Base-by-base conservation (phyloP, 208 protist species). In the Porcisia hertigi region DNA sequence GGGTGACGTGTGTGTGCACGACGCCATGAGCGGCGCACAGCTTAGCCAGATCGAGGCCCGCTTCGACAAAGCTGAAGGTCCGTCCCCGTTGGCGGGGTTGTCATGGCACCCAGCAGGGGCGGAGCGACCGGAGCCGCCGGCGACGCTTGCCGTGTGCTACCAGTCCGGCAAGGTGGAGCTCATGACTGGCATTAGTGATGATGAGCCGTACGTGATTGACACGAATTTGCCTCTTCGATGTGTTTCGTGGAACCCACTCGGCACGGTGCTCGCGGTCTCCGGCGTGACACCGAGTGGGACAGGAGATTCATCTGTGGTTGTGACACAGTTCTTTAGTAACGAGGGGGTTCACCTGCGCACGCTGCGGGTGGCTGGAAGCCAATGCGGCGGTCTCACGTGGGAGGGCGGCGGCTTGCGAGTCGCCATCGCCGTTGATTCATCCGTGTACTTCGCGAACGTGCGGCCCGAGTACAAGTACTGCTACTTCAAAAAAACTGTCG, bases 401-500 rank as follows among this genome's bases (percentile, higher is more conserved):
- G 98, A 99, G 79, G 94, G 95, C 55, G 86, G 91, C 53, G 96
- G 97, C 12, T 88, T 99, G 55, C 93, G 98, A 64, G 85, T 99
- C 9, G 97, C 96, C 70, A 83, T 99, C 43, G 97, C 97, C 30
- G 92, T 99, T 47, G 98, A 99, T 72, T 94, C 93, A 16, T 98
- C 93, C 75, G 85, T 99, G 34, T 99, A 98, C 92, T 99, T 99
- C 86, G 98, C 98, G 43, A 99, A 98, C 75, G 95, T 99, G 25
- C 93, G 98, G 9, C 95, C 96, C n/a, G 84, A 94, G 41, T 99
- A 99, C 84, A 96, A 94, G 78, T 99, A 98, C 91, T 90, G 89
- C 58, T 98, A 97, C 90, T 97, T 98, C 75, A 86, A 86, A 47
- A 92, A 97, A 43, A 99, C 97, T 3, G 60, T 98, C 23, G 97